phyloP scores from a whole-genome alignment of 371 early-diverging fungal genomes.

The Thermomucor indicae-seudaticae region DNA sequence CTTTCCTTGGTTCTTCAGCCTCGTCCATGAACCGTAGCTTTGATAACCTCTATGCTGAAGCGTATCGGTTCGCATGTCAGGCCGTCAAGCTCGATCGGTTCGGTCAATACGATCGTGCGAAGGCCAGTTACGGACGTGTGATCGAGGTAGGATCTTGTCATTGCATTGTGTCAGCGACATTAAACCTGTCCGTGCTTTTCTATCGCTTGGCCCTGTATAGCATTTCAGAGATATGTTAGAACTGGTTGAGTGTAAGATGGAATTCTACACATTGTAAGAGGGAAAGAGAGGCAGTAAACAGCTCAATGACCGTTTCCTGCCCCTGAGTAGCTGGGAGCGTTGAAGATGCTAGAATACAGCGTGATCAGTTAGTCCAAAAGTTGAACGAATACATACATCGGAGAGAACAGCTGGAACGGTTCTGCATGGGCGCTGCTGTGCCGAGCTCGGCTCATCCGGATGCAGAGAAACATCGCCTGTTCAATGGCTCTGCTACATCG shows the following conservation, averaged over 20 bases:
- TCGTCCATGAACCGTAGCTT: no score
- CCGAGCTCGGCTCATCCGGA: constrained; percentile 16
- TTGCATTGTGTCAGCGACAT: no score
- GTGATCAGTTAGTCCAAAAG: constrained; percentile 28
- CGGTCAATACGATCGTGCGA: constrained; percentile 44
- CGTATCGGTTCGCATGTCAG: constrained; percentile 40
- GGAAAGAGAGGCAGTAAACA: no score
- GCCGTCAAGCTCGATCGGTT: constrained; percentile 48
- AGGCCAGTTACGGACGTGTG: constrained; percentile 39
- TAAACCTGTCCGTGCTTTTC: no score
- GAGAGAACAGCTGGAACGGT: constrained; percentile 31
- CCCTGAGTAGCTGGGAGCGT: no score
- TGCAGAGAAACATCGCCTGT: constrained; percentile 14
- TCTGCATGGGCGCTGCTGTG: not conserved
- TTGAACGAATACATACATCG: constrained; percentile 36
- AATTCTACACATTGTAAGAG: not conserved
- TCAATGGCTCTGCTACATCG: constrained; percentile 10
- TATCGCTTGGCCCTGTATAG: no score
- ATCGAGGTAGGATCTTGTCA: constrained; percentile 35
- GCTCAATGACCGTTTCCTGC: no score
- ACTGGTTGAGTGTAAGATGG: no score
- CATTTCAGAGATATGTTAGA: no score
- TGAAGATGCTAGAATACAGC: constrained; percentile 9
- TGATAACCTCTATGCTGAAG: constrained; percentile 49
- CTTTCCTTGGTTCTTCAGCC: no score